Evolutionary conservation across 768 basidiomycete species (phyloP).

Genomic region (Lactifluus subvellereus): DNA sequence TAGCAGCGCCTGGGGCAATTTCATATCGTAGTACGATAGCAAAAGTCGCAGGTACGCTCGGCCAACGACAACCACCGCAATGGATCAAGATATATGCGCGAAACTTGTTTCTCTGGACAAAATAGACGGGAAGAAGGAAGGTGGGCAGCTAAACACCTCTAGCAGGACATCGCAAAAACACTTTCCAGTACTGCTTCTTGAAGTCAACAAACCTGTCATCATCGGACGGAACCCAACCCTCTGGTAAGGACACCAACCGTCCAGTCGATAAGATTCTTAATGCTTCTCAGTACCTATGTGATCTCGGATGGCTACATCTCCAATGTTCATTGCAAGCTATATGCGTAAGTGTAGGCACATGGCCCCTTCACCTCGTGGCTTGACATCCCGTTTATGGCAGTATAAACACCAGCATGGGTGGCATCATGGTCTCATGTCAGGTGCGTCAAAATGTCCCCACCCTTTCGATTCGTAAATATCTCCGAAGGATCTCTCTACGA

Average conservation of each 20-base stretch:
- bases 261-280: neutral
- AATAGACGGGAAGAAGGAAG: slow-evolving; percentile 58
- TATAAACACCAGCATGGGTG: slow-evolving; percentile 63
- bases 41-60: too few relatives aligned
- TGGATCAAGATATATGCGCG: slow-evolving; percentile 50
- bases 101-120: slow-evolving; percentile 55
- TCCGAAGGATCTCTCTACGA: slow-evolving; percentile 66
- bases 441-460: slow-evolving; percentile 32
- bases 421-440: slow-evolving; percentile 74
- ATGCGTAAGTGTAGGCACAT: slow-evolving; percentile 50
- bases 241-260: slow-evolving; percentile 41
- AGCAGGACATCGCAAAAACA: neutral
- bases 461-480: neutral
- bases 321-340: slow-evolving; percentile 67
- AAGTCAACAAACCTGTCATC: slow-evolving; percentile 53
- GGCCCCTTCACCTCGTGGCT: neutral
- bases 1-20: neutral
- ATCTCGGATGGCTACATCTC: slow-evolving; percentile 60
- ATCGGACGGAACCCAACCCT: slow-evolving; percentile 68
- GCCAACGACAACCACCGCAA: neutral
- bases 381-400: slow-evolving; percentile 33
- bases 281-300: slow-evolving; percentile 46
- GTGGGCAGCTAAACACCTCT: slow-evolving; percentile 31
- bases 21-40: neutral
- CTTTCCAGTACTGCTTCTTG: slow-evolving; percentile 51